Evolutionary conservation across 192 early-diverging fungal species (phyloP).

Genomic region (Podila epicladia): DNA sequence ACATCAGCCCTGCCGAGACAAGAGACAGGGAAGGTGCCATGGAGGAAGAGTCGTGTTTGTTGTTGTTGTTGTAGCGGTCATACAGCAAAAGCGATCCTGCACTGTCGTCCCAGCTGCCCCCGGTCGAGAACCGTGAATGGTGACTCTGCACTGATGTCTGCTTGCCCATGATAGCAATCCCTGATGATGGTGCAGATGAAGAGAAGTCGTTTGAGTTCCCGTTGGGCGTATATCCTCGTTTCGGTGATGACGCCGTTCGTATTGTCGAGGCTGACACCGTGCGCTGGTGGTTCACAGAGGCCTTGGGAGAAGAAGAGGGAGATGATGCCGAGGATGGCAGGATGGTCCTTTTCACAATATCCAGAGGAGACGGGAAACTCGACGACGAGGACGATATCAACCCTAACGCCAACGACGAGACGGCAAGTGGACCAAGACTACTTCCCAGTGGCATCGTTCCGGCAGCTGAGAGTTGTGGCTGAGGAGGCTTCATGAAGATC

Average conservation of each 20-base stretch:
- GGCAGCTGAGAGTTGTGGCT: constrained; percentile 3
- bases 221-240: not conserved
- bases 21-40: not conserved
- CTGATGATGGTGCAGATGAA: not conserved
- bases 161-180: constrained; percentile 1
- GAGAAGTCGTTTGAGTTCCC: not conserved
- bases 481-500: constrained; percentile 18
- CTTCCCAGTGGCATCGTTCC: not conserved
- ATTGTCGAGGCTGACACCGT: not conserved
- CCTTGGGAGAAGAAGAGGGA: not conserved
- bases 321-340: not conserved
- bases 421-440: not conserved
- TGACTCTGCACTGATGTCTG: constrained; percentile 22
- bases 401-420: not conserved
- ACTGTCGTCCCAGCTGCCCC: constrained; percentile 39
- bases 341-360: not conserved
- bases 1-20: not conserved
- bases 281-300: not conserved
- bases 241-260: not conserved
- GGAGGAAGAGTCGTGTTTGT: constrained; percentile 8
- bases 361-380: not conserved
- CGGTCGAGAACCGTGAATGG: constrained; percentile 24
- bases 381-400: constrained; percentile 17
- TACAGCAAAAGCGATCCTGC: constrained; percentile 11
- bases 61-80: constrained; percentile 13